These are phyloP conservation scores for Diversispora eburnea DNA, from an alignment of 192 early-diverging fungal genomes.

Conservation along the genomic window DNA sequence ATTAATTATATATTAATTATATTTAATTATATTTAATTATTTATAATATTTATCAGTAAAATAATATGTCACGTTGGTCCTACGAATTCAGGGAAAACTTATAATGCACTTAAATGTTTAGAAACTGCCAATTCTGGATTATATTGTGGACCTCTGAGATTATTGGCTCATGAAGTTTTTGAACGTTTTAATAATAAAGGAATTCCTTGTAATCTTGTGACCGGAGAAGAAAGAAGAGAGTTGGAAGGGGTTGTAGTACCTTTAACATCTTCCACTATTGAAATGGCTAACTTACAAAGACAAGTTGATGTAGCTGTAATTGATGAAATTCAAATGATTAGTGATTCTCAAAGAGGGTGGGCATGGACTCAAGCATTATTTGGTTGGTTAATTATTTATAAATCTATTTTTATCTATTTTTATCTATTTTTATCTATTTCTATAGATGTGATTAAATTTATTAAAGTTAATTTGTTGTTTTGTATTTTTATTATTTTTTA, in stretches of 20 bases:
- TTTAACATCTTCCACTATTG: slow-evolving; percentile 77
- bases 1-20: not conserved
- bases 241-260: slow-evolving; percentile 40
- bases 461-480: not conserved
- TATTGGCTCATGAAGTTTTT: slow-evolving; percentile 92
- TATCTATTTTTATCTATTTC: too few species aligned
- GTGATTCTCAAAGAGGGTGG: slow-evolving; percentile 82
- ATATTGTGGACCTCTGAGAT: slow-evolving; percentile 87
- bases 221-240: slow-evolving; percentile 82
- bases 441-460: not conserved
- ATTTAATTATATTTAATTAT: not conserved
- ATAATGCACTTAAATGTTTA: slow-evolving; percentile 77
- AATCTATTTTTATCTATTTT: too few species aligned
- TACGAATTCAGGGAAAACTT: slow-evolving; percentile 97
- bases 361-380: slow-evolving; percentile 92
- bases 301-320: slow-evolving; percentile 81
- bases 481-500: not conserved
- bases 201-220: slow-evolving; percentile 77
- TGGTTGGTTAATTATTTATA: slow-evolving; percentile 19
- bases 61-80: slow-evolving; percentile 95
- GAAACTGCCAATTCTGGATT: slow-evolving; percentile 58
- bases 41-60: slow-evolving; percentile 42
- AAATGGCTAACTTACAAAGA: slow-evolving; percentile 70
- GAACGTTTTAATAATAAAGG: slow-evolving; percentile 76
- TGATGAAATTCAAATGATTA: slow-evolving; percentile 98